Evolutionary conservation across 176 grass and related monocot genomes (phyloP), one percentile per base, ranked within the genome.

Genomic region (Luzula sylvatica): DNA sequence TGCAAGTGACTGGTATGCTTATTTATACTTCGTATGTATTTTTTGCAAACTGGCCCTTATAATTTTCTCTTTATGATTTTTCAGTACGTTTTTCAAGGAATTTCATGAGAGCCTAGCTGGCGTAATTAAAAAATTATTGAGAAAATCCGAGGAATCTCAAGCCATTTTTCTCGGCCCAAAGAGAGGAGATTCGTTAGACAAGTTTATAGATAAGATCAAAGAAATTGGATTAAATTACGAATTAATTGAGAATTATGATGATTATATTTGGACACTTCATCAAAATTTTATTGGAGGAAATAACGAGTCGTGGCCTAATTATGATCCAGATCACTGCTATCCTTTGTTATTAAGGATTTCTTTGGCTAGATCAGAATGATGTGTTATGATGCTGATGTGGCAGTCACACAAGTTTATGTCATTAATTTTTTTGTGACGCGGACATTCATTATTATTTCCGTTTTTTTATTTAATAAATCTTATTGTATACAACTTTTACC

Each of bases 1-100:
- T 72, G 89, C 89, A 53, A 95, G 89, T 88, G 89, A 95, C 73
- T 95, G 89, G 89, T 95, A 76, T 53, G 30, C 52, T 69, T 18
- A 1, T 46, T 46, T 46, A 8, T 46, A 70, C 39, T 35, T 11
- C 1, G 5, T 28, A 25, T 26, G 13, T 27, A 43, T 61, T 14
- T 64, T 56, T 74, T 46, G 46, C 25, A 58, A 65, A 15, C 23
- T 13, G 44, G 43, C 14, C 55, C 52, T 59, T 68, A 18, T 24
- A 17, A 38, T 30, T 53, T 2, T 67, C 58, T 22, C 20, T 15
- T 14, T 35, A 35, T 35, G n/a, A n/a, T 65, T 2, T 46, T 64
- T 53, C 58, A 94, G 88, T 61, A 88, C 89, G 27, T 95, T 95
- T 67, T 88, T 95, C 66, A 82, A 85, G 70, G 76, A 82, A 73